These are phyloP conservation scores for Cyclostephanos tholiformis DNA, from an alignment of 108 stramenopile genomes.

Conservation along the genomic window DNA sequence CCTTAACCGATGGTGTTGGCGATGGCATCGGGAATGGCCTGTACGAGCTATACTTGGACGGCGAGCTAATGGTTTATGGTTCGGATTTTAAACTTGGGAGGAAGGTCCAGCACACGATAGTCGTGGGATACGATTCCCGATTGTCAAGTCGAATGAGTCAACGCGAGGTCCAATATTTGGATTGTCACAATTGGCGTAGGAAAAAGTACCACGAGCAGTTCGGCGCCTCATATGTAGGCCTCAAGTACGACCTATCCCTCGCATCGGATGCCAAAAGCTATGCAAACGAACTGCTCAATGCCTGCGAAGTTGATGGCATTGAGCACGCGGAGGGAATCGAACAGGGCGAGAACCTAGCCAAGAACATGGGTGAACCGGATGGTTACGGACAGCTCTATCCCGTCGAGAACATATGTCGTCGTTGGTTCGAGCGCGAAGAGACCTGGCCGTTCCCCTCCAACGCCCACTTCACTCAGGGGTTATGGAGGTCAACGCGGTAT, in stretches of 20 bases:
- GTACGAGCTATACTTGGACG: constrained; percentile 44
- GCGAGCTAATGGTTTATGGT: constrained; percentile 43
- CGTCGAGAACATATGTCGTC: constrained; percentile 33
- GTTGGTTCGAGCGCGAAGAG: constrained; percentile 44
- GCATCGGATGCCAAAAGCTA: constrained; percentile 24
- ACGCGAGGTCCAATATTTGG: constrained; percentile 38
- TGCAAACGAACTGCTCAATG: constrained; percentile 34
- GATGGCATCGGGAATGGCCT: constrained; percentile 48
- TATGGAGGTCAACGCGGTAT: constrained; percentile 23
- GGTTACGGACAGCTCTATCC: constrained; percentile 38
- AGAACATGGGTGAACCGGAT: constrained; percentile 5
- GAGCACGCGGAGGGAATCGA: constrained; percentile 26
- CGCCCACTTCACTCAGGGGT: constrained; percentile 45
- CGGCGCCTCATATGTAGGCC: constrained; percentile 23
- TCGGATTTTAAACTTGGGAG: constrained; percentile 24
- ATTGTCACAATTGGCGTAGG: constrained; percentile 45
- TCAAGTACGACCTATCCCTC: constrained; percentile 33
- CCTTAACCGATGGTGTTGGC: constrained; percentile 39
- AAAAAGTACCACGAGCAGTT: constrained; percentile 19
- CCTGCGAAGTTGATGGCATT: constrained; percentile 39
- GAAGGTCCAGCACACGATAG: constrained; percentile 21
- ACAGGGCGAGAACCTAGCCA: constrained; percentile 44
- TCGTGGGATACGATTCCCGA: constrained; percentile 35
- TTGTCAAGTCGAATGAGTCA: constrained; percentile 16
- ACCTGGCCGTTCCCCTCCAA: constrained; percentile 30